Conservation (phyloP, 306 rosid species). For the Crotalaria pallida region DNA sequence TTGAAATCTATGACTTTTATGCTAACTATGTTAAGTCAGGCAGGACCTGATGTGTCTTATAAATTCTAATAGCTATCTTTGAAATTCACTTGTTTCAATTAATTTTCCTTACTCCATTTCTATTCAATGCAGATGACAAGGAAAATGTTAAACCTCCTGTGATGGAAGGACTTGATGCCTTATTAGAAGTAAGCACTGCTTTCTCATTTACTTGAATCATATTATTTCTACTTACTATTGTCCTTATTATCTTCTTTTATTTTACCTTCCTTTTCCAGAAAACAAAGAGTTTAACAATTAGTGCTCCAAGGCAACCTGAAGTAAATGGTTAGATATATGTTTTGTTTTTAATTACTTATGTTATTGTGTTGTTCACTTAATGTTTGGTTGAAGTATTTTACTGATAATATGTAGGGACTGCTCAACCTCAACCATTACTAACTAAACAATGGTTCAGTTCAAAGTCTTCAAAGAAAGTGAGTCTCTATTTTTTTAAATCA, state of each 20-base stretch:
- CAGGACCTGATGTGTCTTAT: too few relatives aligned
- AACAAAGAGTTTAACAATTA: conserved; percentile 34
- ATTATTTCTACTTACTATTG: not conserved
- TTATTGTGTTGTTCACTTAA: not conserved
- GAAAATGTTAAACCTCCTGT: conserved; percentile 68
- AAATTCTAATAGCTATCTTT: not conserved
- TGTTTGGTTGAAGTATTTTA: conserved; percentile 6
- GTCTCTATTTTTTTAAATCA: not conserved
- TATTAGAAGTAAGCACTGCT: conserved; percentile 48
- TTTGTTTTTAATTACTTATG: not conserved
- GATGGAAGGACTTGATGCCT: conserved; percentile 66
- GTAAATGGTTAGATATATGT: conserved; percentile 45
- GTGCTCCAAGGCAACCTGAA: conserved; percentile 29
- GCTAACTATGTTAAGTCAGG: too few relatives aligned
- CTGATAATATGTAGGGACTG: conserved; percentile 27
- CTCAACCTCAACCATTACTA: conserved; percentile 40
- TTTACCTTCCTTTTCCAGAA: conserved; percentile 53
- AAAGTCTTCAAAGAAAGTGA: conserved; percentile 68
- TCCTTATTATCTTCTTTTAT: not conserved
- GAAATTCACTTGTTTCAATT: not conserved
- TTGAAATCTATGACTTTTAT: too few relatives aligned
- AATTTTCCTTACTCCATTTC: not conserved
- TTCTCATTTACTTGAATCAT: not conserved
- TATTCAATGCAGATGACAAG: conserved; percentile 40
- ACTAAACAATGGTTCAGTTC: conserved; percentile 47